Evolutionary conservation across 2,329 filamentous ascomycete genomes (phyloP), one percentile per base, ranked within the genome.

Genomic region (Macrophomina pseudophaseolina): DNA sequence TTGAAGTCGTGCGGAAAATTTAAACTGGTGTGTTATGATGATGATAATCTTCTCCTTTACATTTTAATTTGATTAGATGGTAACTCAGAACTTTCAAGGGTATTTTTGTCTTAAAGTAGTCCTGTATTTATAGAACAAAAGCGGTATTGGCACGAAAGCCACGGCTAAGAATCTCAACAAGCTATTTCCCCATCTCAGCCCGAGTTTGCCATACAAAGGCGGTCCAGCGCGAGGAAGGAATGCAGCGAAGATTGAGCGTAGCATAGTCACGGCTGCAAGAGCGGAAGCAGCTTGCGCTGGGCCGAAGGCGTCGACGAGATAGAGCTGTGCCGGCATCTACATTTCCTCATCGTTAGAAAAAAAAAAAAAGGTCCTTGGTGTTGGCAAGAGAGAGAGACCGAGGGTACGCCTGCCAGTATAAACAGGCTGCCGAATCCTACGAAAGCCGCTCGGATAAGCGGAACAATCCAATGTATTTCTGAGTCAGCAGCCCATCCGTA

Each of bases 61-160:
- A 23, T 23, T 23, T 1, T 23, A 23, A 23, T 1, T 23, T 23
- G 1, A 23, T 23, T 23, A 23, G 11, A 52, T 23, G 4, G 11
- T 32, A 1, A 33, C 32, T 7, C n/a, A 52, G 23, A 52, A 30
- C 32, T 33, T 33, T 52, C 8, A 18, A 18, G 49, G 49, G 16
- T 32, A 56, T n/a, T 12, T 40, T 33, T 38, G 16, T 54, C 66
- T 46, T 49, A 92, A 87, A 52, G 67, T n/a, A 9, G 76, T 78
- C 33, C 90, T 90, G 74, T 91, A 91, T 69, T 84, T 86, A 78
- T 90, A 90, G 75, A 93, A 91, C 5, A 92, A 73, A 73, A 90
- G 88, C 0, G 90, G 83, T 16, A 85, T 75, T 0, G 82, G 81
- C 8, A 79, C 76, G 62, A 84, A 71, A 0, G 75, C 81, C 5